Evolutionary conservation across 768 basidiomycete genomes (phyloP).

Genomic region (Trametes cinnabarina): DNA sequence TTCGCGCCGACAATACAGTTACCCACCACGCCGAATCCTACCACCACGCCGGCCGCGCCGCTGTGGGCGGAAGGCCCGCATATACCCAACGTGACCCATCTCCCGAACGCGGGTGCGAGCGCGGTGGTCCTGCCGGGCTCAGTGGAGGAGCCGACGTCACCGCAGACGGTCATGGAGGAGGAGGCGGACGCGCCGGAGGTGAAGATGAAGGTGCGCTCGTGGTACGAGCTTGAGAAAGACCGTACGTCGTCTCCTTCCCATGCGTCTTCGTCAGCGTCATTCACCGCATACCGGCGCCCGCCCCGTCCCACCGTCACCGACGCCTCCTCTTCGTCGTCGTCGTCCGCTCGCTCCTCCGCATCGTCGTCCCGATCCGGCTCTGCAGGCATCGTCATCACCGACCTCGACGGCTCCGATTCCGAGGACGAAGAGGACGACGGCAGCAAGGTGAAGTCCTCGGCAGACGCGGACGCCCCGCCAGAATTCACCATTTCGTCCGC

Average conservation of each 20-base stretch:
- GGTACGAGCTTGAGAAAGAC: conserved; percentile 70
- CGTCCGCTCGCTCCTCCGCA: background rate
- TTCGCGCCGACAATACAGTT: background rate
- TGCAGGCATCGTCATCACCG: conserved; percentile 62
- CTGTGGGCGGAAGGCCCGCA: conserved; percentile 6
- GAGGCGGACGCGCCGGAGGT: conserved; percentile 44
- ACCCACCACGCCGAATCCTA: background rate
- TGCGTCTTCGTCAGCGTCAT: background rate
- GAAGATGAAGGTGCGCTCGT: conserved; percentile 61
- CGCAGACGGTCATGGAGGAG: conserved; percentile 14
- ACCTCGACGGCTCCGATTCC: conserved; percentile 42
- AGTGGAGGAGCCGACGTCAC: conserved; percentile 41
- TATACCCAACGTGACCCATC: conserved; percentile 2
- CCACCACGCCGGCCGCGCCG: background rate
- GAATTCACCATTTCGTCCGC: conserved; percentile 21
- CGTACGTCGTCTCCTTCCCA: conserved; percentile 42
- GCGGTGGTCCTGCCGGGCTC: conserved; percentile 33
- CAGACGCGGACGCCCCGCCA: conserved; percentile 28
- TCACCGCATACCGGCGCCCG: background rate
- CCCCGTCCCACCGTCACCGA: conserved; percentile 12
- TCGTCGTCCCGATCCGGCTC: background rate
- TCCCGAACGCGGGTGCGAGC: background rate
- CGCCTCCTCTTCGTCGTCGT: background rate
- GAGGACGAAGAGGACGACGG: conserved; percentile 19
- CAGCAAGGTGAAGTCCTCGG: background rate